Conservation (phyloP, 1,139 yeast species). For the Kodamaea anthophila region DNA sequence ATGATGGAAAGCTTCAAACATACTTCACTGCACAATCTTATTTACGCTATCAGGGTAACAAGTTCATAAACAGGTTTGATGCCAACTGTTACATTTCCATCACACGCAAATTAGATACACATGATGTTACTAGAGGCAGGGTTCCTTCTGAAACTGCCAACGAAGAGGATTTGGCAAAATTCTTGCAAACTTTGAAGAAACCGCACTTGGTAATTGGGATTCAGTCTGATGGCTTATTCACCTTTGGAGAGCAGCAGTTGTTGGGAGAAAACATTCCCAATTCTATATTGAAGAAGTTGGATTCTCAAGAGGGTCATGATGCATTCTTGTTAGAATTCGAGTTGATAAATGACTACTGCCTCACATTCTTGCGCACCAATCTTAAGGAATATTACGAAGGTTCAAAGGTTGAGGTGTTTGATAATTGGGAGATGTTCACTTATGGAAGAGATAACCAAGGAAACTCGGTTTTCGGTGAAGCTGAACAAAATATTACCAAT, state of each 20-base stretch:
- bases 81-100: conserved; percentile 95
- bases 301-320: conserved; percentile 97
- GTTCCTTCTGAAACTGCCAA: conserved; percentile 19
- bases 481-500: conserved; percentile 78
- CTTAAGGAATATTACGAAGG: conserved; percentile 51
- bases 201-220: conserved; percentile 87
- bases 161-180: conserved; percentile 38
- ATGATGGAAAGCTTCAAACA: conserved; percentile 56
- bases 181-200: conserved; percentile 49
- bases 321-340: conserved; percentile 89
- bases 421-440: conserved; percentile 44
- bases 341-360: conserved; percentile 65
- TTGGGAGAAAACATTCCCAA: conserved; percentile 73
- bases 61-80: conserved; percentile 84
- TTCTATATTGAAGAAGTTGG: conserved; percentile 59
- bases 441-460: conserved; percentile 41
- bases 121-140: conserved; percentile 83
- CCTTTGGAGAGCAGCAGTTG: conserved; percentile 84
- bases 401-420: conserved; percentile 46
- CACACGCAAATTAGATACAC: conserved; percentile 89
- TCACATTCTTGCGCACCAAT: conserved; percentile 53
- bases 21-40: conserved; percentile 94
- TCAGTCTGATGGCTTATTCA: conserved; percentile 86
- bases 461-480: conserved; percentile 88
- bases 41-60: conserved; percentile 86